Conservation (phyloP, 1,284 basidiomycete genomes). For the Hymenochaete sp. region DNA sequence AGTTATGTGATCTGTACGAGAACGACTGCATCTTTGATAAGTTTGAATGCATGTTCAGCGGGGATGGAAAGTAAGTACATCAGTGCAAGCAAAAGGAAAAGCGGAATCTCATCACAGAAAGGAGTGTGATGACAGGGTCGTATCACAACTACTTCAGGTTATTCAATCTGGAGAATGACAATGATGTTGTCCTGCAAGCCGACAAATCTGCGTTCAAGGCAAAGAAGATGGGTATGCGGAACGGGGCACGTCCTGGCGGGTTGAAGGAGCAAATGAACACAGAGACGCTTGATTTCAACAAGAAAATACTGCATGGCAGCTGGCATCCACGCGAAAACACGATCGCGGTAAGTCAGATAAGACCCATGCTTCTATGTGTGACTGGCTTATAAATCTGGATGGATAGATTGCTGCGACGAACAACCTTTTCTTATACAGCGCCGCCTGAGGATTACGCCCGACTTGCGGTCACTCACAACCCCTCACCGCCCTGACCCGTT, state of each 20-base stretch:
- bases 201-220: constrained; percentile 99
- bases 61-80: constrained; percentile 80
- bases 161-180: constrained; percentile 87
- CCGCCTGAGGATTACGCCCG: constrained; percentile 43
- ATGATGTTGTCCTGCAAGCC: constrained; percentile 92
- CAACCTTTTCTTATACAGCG: constrained; percentile 85
- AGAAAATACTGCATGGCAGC: constrained; percentile 97
- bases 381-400: constrained; percentile 13
- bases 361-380: constrained; percentile 4
- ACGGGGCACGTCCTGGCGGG: constrained; percentile 55
- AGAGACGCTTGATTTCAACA: constrained; percentile 94
- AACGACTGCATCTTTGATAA: constrained; percentile 99
- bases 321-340: constrained; percentile 98
- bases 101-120: constrained; percentile 27
- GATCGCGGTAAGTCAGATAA: constrained; percentile 66
- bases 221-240: constrained; percentile 92
- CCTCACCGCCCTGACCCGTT: constrained; percentile 5
- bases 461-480: neutral
- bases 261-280: constrained; percentile 81
- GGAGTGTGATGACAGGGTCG: constrained; percentile 92
- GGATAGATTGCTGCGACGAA: constrained; percentile 86
- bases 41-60: constrained; percentile 96
- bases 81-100: constrained; percentile 4
- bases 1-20: constrained; percentile 98
- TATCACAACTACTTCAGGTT: constrained; percentile 99